These are phyloP conservation scores for Camelina sativa DNA, from an alignment of 345 rosid species.

Conservation along the genomic window DNA sequence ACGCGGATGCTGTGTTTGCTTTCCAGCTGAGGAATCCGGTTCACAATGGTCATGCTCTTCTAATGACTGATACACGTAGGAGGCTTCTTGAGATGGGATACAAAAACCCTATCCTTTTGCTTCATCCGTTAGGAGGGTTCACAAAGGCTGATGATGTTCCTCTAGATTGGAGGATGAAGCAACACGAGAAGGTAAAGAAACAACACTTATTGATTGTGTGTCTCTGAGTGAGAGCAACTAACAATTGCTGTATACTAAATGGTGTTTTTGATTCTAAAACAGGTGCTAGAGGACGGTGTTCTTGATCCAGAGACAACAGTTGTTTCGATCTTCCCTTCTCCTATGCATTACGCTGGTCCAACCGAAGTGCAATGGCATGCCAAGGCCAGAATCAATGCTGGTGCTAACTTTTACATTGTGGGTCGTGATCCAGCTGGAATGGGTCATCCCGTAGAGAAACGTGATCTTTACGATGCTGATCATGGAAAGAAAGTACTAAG, in stretches of 20 bases:
- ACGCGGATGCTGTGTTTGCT: conserved; percentile 98
- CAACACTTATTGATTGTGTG: background rate
- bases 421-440: conserved; percentile 99
- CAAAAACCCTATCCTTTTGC: conserved; percentile 90
- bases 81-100: conserved; percentile 97
- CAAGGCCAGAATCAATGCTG: conserved; percentile 96
- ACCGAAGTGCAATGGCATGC: conserved; percentile 99
- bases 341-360: conserved; percentile 99
- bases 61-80: conserved; percentile 93
- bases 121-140: conserved; percentile 95
- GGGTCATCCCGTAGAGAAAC: conserved; percentile 94
- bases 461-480: conserved; percentile 96
- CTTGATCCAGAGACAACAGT: conserved; percentile 99
- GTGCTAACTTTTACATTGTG: conserved; percentile 98
- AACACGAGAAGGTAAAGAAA: conserved; percentile 83
- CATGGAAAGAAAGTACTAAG: conserved; percentile 96
- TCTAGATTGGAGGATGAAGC: conserved; percentile 95
- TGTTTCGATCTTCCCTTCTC: conserved; percentile 97
- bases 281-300: conserved; percentile 97
- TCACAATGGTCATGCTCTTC: conserved; percentile 94
- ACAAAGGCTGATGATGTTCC: conserved; percentile 99
- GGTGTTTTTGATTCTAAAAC: conserved; percentile 1
- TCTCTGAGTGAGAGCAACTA: conserved; percentile 9
- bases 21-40: conserved; percentile 99
- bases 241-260: background rate